These are phyloP conservation scores for Colletotrichum lentis DNA, from an alignment of 2,329 filamentous ascomycete genomes.

Conservation along the genomic window DNA sequence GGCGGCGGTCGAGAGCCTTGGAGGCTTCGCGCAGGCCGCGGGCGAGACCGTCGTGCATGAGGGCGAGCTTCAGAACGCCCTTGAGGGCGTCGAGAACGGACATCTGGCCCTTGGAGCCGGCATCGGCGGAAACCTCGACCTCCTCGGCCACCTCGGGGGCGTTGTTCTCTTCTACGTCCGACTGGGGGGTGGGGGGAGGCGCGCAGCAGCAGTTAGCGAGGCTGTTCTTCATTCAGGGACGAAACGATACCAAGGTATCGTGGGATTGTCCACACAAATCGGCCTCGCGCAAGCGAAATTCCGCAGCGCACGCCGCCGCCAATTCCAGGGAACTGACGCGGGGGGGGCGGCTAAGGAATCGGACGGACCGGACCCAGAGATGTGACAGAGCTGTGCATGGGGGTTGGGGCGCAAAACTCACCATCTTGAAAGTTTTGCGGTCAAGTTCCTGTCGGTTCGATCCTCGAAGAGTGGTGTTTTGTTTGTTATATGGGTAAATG, in stretches of 20 bases:
- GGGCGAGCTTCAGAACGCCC: constrained; percentile 96
- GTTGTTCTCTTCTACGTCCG: constrained; percentile 99
- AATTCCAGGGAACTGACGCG: background rate
- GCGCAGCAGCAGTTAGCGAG: constrained; percentile 40
- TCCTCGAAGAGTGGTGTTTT: constrained; percentile 69
- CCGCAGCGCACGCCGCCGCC: background rate
- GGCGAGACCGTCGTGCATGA: constrained; percentile 99
- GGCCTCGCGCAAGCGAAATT: constrained; percentile 2
- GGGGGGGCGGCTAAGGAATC: background rate
- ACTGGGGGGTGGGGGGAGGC: constrained; percentile 63
- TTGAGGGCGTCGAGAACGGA: constrained; percentile 98
- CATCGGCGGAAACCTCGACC: constrained; percentile 95
- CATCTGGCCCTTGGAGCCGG: constrained; percentile 90
- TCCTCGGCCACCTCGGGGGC: constrained; percentile 84
- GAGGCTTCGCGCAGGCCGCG: constrained; percentile 97
- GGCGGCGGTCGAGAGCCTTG: constrained; percentile 97
- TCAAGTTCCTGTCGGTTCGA: constrained; percentile 65
- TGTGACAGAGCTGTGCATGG: background rate
- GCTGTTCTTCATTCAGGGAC: background rate
- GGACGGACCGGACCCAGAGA: background rate
- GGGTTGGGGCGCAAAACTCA: constrained; percentile 50
- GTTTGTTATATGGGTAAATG: constrained; percentile 48
- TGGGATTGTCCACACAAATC: background rate
- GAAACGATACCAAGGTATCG: background rate
- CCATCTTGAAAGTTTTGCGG: constrained; percentile 66